Percentiles rank a stretch among this genome's conserved stretches.
phyloP scores from a whole-genome alignment of 345 rosid genomes.

The Populus euphratica region DNA sequence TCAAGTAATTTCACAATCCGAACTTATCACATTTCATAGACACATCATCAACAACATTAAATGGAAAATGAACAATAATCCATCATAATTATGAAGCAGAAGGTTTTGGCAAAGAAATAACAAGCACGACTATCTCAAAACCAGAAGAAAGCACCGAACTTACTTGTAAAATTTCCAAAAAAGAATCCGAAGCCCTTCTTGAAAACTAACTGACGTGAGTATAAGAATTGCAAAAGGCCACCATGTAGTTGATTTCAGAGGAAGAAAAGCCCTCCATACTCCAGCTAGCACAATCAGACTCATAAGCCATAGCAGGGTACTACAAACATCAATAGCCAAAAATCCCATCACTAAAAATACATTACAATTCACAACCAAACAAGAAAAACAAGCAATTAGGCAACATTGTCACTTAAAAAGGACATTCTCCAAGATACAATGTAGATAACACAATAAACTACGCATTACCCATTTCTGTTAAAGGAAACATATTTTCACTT shows the following conservation, averaged over 20 bases:
- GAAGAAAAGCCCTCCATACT: constrained; percentile 87
- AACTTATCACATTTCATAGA: background rate
- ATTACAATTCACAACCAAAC: background rate
- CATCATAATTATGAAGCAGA: background rate
- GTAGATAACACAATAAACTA: background rate
- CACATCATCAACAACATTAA: background rate
- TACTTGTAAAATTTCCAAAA: constrained; percentile 87
- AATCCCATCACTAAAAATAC: constrained; percentile 8
- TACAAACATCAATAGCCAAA: constrained; percentile 27
- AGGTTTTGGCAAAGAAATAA: background rate
- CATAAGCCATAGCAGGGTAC: constrained; percentile 89
- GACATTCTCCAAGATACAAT: background rate
- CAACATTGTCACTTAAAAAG: background rate
- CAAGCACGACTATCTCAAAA: background rate
- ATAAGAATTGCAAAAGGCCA: constrained; percentile 84
- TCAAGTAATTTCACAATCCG: background rate
- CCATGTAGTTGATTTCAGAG: constrained; percentile 61
- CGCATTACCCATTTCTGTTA: background rate
- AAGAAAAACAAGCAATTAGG: background rate
- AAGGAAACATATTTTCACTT: too few species aligned
- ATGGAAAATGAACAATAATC: background rate
- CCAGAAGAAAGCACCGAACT: constrained; percentile 7
- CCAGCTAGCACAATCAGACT: constrained; percentile 82
- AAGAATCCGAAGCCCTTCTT: constrained; percentile 86
- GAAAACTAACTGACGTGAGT: constrained; percentile 70